These are phyloP conservation scores for Hypoxylon sp. DNA, from an alignment of 2,329 filamentous ascomycete species.

Conservation along the genomic window DNA sequence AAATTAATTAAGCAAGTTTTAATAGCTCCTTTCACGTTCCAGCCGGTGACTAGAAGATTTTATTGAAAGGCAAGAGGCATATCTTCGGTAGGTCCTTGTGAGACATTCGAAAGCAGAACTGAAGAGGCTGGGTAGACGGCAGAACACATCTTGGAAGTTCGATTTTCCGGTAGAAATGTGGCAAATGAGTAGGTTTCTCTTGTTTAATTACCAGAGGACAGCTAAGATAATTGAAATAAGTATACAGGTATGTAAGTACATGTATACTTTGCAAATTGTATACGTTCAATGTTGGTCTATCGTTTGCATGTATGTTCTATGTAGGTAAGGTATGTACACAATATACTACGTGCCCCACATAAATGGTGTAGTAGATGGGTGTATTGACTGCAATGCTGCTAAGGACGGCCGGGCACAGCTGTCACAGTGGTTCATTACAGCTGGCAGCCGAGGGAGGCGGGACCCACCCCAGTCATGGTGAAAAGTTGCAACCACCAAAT, in stretches of 20 bases:
- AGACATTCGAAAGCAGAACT: constrained; percentile 40
- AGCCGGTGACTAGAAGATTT: constrained; percentile 17
- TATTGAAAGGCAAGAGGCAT: constrained; percentile 43
- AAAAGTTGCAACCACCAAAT: constrained; percentile 37
- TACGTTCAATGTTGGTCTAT: too few relatives aligned
- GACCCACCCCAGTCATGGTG: constrained; percentile 20
- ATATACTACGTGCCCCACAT: not conserved
- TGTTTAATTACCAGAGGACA: not conserved
- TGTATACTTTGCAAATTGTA: not conserved
- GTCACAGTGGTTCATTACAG: not conserved
- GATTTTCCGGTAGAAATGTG: not conserved
- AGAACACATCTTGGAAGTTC: constrained; percentile 4
- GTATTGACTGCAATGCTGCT: not conserved
- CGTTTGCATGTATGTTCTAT: not conserved
- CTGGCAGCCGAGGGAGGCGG: constrained; percentile 2
- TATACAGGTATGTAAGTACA: not conserved
- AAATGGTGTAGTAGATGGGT: not conserved
- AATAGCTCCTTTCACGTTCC: constrained; percentile 37
- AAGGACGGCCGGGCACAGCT: constrained; percentile 19
- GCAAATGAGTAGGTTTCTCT: not conserved
- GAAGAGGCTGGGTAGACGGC: constrained; percentile 5
- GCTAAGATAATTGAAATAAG: not conserved
- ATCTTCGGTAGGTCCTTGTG: constrained; percentile 30
- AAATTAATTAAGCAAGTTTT: constrained; percentile 1
- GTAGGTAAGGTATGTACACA: not conserved